These are phyloP conservation scores for Pleurotus tuber-regium DNA, from an alignment of 768 basidiomycete species.

Conservation along the genomic window DNA sequence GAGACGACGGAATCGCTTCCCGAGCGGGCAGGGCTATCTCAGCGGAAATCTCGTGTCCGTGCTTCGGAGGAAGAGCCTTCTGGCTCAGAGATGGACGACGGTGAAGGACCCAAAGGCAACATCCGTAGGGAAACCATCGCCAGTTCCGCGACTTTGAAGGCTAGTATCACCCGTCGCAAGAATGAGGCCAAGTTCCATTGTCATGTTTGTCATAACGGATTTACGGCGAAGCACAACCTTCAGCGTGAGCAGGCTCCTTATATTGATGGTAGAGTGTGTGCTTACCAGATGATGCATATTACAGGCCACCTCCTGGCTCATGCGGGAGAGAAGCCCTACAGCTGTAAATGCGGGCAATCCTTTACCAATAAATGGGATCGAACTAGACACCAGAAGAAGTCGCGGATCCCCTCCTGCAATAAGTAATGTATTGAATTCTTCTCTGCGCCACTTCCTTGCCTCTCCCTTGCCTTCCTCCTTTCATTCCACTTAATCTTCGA, in stretches of 20 bases:
- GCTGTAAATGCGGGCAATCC: constrained; percentile 5
- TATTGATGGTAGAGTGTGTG: background rate
- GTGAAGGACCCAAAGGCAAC: background rate
- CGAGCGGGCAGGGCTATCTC: background rate
- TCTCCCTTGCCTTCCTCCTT: background rate
- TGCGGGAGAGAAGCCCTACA: constrained; percentile 1
- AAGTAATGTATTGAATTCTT: background rate
- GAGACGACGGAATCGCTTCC: background rate
- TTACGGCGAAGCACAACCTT: constrained; percentile 8
- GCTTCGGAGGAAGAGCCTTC: constrained; percentile 4
- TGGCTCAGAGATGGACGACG: background rate
- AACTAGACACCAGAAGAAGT: constrained; percentile 8
- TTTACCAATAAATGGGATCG: constrained; percentile 10
- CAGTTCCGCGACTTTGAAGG: constrained; percentile 3
- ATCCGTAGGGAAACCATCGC: constrained; percentile 7
- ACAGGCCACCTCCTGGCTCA: constrained; percentile 4
- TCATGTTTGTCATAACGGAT: constrained; percentile 2
- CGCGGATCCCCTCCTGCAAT: constrained; percentile 1
- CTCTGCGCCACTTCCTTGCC: background rate
- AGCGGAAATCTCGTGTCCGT: constrained; percentile 3
- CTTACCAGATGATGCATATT: background rate
- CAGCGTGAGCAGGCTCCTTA: constrained; percentile 1
- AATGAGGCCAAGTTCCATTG: constrained; percentile 6
- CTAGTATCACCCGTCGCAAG: constrained; percentile 5
- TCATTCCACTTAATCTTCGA: background rate